These are phyloP conservation scores for Cyberlindnera suaveolens DNA, from an alignment of 805 yeast species.

Conservation along the genomic window DNA sequence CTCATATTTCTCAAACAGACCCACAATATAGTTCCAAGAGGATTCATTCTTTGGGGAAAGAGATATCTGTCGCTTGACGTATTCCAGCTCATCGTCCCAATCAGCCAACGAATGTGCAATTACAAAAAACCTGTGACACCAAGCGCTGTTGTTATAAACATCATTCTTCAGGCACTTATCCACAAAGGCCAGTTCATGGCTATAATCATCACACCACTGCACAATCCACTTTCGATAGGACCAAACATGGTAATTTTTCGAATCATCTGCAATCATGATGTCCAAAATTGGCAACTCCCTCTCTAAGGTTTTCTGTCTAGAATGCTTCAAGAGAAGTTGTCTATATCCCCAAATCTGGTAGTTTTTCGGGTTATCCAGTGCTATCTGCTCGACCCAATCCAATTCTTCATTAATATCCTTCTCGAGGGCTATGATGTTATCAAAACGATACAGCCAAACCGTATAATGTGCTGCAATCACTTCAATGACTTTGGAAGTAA, in stretches of 20 bases:
- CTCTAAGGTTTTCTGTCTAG: slow-evolving; percentile 31
- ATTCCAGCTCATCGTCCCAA: slow-evolving; percentile 45
- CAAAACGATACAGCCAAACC: slow-evolving; percentile 70
- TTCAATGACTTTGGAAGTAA: slow-evolving; percentile 59
- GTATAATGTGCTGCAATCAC: slow-evolving; percentile 88
- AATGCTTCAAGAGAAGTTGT: slow-evolving; percentile 47
- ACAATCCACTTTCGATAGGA: slow-evolving; percentile 84
- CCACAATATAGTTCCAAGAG: slow-evolving; percentile 77
- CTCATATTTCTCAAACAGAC: slow-evolving; percentile 36
- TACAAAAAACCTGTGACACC: slow-evolving; percentile 79
- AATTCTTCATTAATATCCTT: slow-evolving; percentile 46
- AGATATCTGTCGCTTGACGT: slow-evolving; percentile 41
- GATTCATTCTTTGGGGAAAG: slow-evolving; percentile 77
- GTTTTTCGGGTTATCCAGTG: slow-evolving; percentile 76
- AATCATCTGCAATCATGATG: slow-evolving; percentile 67
- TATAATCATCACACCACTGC: slow-evolving; percentile 42
- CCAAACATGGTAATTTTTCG: slow-evolving; percentile 97
- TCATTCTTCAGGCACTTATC: slow-evolving; percentile 48
- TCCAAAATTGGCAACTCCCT: slow-evolving; percentile 63
- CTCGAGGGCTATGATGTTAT: slow-evolving; percentile 38
- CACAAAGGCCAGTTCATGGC: slow-evolving; percentile 47
- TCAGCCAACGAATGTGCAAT: slow-evolving; percentile 16
- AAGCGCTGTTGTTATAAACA: slow-evolving; percentile 84
- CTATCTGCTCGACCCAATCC: slow-evolving; percentile 73
- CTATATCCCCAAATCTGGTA: slow-evolving; percentile 98